Conservation (phyloP, 176 grass and related monocot genomes). For the Puccinellia tenuiflora region DNA sequence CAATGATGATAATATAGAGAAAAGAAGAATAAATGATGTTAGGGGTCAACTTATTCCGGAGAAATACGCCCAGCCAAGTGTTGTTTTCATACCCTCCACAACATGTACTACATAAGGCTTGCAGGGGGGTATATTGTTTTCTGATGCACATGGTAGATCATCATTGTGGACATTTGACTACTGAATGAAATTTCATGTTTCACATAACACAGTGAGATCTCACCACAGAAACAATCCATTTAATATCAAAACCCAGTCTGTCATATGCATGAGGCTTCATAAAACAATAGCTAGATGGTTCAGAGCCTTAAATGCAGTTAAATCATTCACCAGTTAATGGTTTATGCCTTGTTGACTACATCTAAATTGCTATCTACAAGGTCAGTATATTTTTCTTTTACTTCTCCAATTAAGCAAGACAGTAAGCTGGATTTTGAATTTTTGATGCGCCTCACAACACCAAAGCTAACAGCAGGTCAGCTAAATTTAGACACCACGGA, state of each 20-base stretch:
- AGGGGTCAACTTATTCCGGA: neutral
- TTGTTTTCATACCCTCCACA: too few species aligned
- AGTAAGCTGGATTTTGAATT: too few species aligned
- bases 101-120: neutral
- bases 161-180: neutral
- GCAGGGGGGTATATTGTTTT: neutral
- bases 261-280: neutral
- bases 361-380: neutral
- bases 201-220: neutral
- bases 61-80: neutral
- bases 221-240: neutral
- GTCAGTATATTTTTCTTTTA: too few species aligned
- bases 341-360: neutral
- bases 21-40: slow-evolving; percentile 6
- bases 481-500: too few species aligned
- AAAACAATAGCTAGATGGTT: neutral
- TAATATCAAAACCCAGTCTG: neutral
- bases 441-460: too few species aligned
- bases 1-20: neutral
- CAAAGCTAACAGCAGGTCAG: too few species aligned
- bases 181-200: neutral
- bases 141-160: neutral
- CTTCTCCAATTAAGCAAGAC: too few species aligned
- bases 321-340: neutral
- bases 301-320: neutral